These are phyloP conservation scores for Colletotrichum sublineola DNA, from an alignment of 2,329 filamentous ascomycete species.

Conservation along the genomic window DNA sequence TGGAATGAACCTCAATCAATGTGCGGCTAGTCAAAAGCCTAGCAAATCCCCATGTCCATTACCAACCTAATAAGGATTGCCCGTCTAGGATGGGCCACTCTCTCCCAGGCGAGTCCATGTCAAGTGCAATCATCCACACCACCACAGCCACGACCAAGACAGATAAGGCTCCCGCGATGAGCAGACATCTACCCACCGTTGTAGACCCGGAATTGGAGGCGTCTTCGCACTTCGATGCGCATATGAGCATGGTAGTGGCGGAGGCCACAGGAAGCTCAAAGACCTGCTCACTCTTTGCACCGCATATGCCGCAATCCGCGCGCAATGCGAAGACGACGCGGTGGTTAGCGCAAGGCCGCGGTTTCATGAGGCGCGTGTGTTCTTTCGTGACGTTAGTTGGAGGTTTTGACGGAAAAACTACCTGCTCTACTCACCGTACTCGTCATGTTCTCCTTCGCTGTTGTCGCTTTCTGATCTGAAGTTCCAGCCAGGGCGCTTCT, in stretches of 20 bases:
- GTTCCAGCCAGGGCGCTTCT: not conserved
- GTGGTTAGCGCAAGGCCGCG: too few species aligned
- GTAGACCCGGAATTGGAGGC: too few species aligned
- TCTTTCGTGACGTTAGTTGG: not conserved
- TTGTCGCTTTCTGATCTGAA: not conserved
- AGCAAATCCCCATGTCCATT: too few species aligned
- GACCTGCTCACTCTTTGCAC: not conserved
- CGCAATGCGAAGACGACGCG: not conserved
- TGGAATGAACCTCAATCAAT: too few species aligned
- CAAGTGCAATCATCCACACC: not conserved
- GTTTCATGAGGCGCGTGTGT: fast-evolving
- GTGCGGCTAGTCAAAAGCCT: too few species aligned
- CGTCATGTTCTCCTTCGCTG: not conserved
- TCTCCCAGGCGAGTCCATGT: not conserved
- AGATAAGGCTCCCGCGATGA: not conserved
- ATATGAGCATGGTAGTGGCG: not conserved
- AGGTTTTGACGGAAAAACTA: not conserved
- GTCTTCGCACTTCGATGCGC: too few species aligned
- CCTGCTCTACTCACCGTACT: not conserved
- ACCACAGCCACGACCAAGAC: not conserved
- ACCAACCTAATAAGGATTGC: not conserved
- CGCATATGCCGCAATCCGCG: not conserved
- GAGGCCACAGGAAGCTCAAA: not conserved
- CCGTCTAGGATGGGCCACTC: not conserved
- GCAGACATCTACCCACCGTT: fast-evolving